Conservation (phyloP, 768 basidiomycete species). For the Trametes cubensis region DNA sequence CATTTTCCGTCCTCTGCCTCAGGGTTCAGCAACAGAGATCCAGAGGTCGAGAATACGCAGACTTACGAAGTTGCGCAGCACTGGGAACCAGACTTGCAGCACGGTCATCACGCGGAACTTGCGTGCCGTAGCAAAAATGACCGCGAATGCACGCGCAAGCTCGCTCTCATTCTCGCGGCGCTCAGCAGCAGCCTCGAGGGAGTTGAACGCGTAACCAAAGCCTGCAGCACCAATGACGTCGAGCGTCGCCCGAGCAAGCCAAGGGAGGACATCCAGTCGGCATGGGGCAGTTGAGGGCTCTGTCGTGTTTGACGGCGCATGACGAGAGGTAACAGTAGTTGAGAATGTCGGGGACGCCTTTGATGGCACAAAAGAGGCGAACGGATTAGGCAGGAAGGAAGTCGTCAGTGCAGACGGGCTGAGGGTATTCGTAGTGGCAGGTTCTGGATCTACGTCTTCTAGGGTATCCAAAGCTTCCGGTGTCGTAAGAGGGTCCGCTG, state of each 20-base stretch:
- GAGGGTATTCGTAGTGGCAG: conserved; percentile 3
- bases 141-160: conserved; percentile 55
- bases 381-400: conserved; percentile 30
- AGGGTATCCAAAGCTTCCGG: neutral
- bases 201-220: conserved; percentile 57
- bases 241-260: conserved; percentile 69
- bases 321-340: neutral
- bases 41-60: neutral
- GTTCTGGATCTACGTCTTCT: conserved; percentile 18
- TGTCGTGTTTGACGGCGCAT: neutral
- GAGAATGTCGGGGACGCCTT: conserved; percentile 23
- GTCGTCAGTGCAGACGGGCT: conserved; percentile 18
- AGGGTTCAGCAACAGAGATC: neutral
- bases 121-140: conserved; percentile 56
- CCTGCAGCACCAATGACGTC: conserved; percentile 80
- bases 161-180: conserved; percentile 45
- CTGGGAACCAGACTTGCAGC: conserved; percentile 60
- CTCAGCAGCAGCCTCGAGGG: conserved; percentile 42
- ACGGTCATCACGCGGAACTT: conserved; percentile 56
- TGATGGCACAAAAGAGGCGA: conserved; percentile 28
- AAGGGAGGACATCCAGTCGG: conserved; percentile 60
- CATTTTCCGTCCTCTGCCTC: conserved; percentile 48
- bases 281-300: neutral
- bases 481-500: conserved; percentile 13
- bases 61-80: conserved; percentile 57